Conservation (phyloP, 257 asterid species). For the Petunia secreta region DNA sequence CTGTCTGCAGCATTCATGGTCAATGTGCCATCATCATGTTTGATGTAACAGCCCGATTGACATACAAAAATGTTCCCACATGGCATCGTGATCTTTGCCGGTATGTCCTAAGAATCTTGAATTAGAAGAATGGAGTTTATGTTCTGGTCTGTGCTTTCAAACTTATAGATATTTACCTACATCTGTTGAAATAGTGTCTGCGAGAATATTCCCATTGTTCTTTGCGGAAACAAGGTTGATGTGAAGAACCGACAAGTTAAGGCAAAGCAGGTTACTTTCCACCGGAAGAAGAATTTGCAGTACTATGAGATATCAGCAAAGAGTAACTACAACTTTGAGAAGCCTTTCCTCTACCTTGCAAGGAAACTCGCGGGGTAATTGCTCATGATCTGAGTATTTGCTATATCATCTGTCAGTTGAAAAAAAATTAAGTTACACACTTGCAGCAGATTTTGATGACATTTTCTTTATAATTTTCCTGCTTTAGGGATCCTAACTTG, state of each 20-base stretch:
- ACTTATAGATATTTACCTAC: neutral
- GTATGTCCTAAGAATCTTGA: conserved; percentile 33
- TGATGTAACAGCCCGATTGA: conserved; percentile 89
- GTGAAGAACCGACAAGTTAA: conserved; percentile 91
- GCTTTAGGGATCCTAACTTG: conserved; percentile 60
- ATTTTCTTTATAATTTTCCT: neutral
- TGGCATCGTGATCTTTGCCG: conserved; percentile 99
- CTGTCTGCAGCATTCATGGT: conserved; percentile 76
- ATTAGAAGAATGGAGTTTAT: neutral
- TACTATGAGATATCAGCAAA: conserved; percentile 87
- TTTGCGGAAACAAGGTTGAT: conserved; percentile 92
- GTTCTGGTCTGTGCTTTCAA: neutral
- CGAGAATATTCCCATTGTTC: conserved; percentile 86
- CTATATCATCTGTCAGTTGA: neutral
- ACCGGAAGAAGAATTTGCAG: conserved; percentile 88
- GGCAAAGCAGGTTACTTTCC: conserved; percentile 92
- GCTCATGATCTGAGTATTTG: neutral
- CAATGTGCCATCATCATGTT: conserved; percentile 94
- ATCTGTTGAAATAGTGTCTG: conserved; percentile 58
- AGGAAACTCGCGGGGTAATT: conserved; percentile 89
- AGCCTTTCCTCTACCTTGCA: conserved; percentile 86
- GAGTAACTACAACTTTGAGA: conserved; percentile 87
- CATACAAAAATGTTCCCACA: conserved; percentile 89
- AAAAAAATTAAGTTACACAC: no score
- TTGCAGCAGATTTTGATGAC: neutral